Evolutionary conservation across 805 yeast genomes (phyloP).

Genomic region (Cyberlindnera xylosilytica): DNA sequence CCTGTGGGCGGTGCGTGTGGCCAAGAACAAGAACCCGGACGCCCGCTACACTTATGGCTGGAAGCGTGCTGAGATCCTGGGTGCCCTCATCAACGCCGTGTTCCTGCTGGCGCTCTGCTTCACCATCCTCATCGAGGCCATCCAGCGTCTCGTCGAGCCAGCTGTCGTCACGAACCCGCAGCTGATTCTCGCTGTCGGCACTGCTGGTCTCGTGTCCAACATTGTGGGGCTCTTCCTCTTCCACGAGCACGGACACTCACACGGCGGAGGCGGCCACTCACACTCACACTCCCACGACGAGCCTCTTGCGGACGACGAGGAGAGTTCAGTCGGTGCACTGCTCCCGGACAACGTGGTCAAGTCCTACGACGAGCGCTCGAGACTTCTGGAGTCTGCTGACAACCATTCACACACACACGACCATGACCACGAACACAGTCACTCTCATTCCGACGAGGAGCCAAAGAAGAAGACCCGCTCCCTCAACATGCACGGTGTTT

Average conservation of each 20-base stretch:
- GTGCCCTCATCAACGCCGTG: constrained; percentile 92
- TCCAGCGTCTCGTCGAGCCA: constrained; percentile 83
- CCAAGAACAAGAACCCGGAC: constrained; percentile 77
- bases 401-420: constrained; percentile 9
- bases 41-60: constrained; percentile 94
- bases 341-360: constrained; percentile 48
- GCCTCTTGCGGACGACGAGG: constrained; percentile 20
- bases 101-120: constrained; percentile 89
- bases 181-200: constrained; percentile 77
- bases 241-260: constrained; percentile 78
- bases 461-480: constrained; percentile 42
- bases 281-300: constrained; percentile 32
- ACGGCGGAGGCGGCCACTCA: constrained; percentile 38
- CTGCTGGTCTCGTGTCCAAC: constrained; percentile 79
- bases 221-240: constrained; percentile 79
- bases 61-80: constrained; percentile 96
- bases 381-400: constrained; percentile 15
- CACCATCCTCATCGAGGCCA: constrained; percentile 87
- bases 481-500: constrained; percentile 97
- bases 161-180: constrained; percentile 78
- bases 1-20: constrained; percentile 92
- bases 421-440: neutral
- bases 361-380: constrained; percentile 25
- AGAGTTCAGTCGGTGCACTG: constrained; percentile 28
- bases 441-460: constrained; percentile 7